Conservation (phyloP, 805 yeast species). For the Nakazawaea siamensis region DNA sequence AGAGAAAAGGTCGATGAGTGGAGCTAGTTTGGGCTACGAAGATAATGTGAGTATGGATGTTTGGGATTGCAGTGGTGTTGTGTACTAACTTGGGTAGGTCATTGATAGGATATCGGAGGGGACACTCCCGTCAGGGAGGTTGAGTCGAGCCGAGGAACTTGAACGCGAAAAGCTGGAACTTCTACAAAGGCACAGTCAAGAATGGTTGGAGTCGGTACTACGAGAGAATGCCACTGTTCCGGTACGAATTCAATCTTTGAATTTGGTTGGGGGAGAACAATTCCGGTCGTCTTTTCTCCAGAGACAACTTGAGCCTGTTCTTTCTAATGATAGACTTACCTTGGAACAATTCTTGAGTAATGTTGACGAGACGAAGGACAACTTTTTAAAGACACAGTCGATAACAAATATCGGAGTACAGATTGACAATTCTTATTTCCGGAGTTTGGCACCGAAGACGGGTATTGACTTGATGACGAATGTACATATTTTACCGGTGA, state of each 20-base stretch:
- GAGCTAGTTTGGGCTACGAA: conserved; percentile 7
- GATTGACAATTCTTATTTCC: conserved; percentile 17
- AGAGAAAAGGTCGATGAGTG: too few relatives aligned
- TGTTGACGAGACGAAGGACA: conserved; percentile 35
- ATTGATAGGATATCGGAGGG: conserved; percentile 10
- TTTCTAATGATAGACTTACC: conserved; percentile 27
- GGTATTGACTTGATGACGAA: conserved; percentile 20
- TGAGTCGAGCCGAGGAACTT: conserved; percentile 2
- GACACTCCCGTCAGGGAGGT: conserved; percentile 1
- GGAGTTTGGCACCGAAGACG: conserved; percentile 14
- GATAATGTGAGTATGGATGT: conserved; percentile 5
- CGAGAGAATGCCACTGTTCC: conserved; percentile 29
- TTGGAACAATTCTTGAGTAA: conserved; percentile 29
- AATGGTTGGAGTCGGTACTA: conserved; percentile 20
- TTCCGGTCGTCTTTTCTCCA: conserved; percentile 38
- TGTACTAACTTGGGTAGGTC: conserved; percentile 3
- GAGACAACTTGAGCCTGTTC: conserved; percentile 39
- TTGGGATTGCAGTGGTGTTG: background rate
- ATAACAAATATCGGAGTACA: conserved; percentile 32
- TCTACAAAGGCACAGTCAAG: conserved; percentile 19
- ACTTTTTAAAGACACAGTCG: conserved; percentile 33
- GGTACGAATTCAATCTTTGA: conserved; percentile 33
- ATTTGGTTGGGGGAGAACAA: conserved; percentile 37
- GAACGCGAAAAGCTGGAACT: conserved; percentile 12
- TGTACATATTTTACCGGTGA: conserved; percentile 41